These are phyloP conservation scores for Phytophthora tubulina DNA, from an alignment of 352 stramenopile genomes.

Conservation along the genomic window DNA sequence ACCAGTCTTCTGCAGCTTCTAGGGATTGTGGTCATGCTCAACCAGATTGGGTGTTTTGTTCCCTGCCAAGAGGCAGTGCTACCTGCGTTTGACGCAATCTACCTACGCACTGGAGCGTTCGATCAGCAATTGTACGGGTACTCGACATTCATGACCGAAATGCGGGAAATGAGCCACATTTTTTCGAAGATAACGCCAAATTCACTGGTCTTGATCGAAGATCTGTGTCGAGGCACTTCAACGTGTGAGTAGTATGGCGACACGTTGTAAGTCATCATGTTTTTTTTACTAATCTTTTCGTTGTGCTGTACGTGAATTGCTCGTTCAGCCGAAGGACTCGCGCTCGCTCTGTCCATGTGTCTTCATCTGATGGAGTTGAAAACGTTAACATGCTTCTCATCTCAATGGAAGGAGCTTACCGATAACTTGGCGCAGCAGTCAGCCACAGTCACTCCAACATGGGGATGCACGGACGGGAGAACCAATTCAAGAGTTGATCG, in stretches of 20 bases:
- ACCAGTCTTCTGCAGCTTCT: constrained; percentile 31
- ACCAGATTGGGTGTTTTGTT: constrained; percentile 75
- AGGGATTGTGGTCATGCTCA: constrained; percentile 50
- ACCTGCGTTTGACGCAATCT: constrained; percentile 55
- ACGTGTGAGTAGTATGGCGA: constrained; percentile 27
- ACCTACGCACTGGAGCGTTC: constrained; percentile 50
- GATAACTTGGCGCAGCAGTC: constrained; percentile 20
- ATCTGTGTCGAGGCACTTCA: constrained; percentile 60
- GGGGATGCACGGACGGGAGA: not conserved
- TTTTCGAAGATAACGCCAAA: constrained; percentile 38
- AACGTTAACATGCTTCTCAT: constrained; percentile 43
- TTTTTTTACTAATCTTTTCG: not conserved
- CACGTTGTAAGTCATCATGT: not conserved
- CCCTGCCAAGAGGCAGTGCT: constrained; percentile 51
- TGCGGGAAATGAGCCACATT: constrained; percentile 57
- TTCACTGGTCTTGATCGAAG: constrained; percentile 63
- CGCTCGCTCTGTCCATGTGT: constrained; percentile 44
- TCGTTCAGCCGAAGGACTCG: constrained; percentile 42
- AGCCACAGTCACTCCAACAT: not conserved
- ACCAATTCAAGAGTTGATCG: not conserved
- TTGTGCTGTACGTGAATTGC: not conserved
- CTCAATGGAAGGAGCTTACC: constrained; percentile 44
- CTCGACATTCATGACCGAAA: constrained; percentile 69
- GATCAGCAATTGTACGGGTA: constrained; percentile 58
- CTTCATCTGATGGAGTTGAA: constrained; percentile 41